Conservation (phyloP, 1,284 basidiomycete species). For the Vanrija sp. region DNA sequence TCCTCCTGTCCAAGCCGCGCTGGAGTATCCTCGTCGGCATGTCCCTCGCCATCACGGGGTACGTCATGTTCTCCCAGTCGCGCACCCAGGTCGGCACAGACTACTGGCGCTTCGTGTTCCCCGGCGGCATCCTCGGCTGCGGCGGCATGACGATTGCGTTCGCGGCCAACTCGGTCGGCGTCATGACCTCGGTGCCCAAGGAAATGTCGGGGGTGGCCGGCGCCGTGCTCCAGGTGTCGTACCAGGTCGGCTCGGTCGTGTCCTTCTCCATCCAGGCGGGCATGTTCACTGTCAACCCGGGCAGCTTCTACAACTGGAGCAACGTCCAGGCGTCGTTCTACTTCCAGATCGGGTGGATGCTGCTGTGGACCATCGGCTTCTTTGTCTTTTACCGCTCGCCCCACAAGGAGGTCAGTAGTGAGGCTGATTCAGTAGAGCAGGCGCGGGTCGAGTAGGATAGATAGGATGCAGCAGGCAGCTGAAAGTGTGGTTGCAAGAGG, state of each 20-base stretch:
- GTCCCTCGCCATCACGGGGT: slow-evolving; percentile 16
- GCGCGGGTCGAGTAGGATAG: background rate
- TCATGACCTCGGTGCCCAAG: slow-evolving; percentile 35
- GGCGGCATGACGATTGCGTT: slow-evolving; percentile 19
- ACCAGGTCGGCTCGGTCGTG: slow-evolving; percentile 4
- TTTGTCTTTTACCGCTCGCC: slow-evolving; percentile 1
- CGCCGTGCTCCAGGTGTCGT: slow-evolving; percentile 5
- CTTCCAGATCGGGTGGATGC: slow-evolving; percentile 9
- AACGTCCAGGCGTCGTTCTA: slow-evolving; percentile 3
- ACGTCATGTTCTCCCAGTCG: slow-evolving; percentile 12
- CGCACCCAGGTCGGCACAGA: slow-evolving; percentile 6
- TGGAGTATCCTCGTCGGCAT: slow-evolving; percentile 21
- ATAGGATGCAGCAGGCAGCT: background rate
- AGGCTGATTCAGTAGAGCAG: no score
- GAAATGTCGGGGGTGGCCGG: slow-evolving; percentile 37
- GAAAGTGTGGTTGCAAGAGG: background rate
- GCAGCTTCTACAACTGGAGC: slow-evolving; percentile 1
- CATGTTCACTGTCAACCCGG: slow-evolving; percentile 4
- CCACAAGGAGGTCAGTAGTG: no score
- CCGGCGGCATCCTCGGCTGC: slow-evolving; percentile 21
- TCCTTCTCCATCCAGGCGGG: slow-evolving; percentile 8
- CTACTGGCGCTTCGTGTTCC: slow-evolving; percentile 26
- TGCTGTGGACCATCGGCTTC: slow-evolving; percentile 6
- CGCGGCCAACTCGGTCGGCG: slow-evolving; percentile 22
- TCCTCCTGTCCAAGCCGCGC: slow-evolving; percentile 13